Conservation (phyloP, 1,284 basidiomycete species). For the Cryptococcus floricola region DNA sequence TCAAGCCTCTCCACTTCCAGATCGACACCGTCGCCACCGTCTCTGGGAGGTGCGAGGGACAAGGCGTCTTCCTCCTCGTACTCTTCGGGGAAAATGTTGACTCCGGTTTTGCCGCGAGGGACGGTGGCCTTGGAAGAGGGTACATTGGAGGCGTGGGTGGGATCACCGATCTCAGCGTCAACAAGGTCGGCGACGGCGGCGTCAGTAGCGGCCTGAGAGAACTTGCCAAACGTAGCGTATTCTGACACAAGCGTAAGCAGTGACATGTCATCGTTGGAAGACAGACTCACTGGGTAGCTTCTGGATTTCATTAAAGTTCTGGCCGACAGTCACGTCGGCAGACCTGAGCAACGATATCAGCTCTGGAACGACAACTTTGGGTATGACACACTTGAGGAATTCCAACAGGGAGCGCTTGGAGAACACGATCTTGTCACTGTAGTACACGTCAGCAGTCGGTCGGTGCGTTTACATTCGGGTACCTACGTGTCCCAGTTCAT, state of each 20-base stretch:
- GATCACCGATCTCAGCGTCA: slow-evolving; percentile 50
- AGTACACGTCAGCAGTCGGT: slow-evolving; percentile 5
- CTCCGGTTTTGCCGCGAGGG: slow-evolving; percentile 29
- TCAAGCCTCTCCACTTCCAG: slow-evolving; percentile 44
- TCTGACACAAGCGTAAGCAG: slow-evolving; percentile 21
- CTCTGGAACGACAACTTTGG: background rate
- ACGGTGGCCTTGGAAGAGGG: slow-evolving; percentile 29
- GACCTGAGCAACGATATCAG: slow-evolving; percentile 23
- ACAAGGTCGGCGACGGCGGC: slow-evolving; percentile 48
- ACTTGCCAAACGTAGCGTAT: slow-evolving; percentile 49
- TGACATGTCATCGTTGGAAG: background rate
- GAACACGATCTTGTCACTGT: slow-evolving; percentile 49
- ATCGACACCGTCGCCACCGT: slow-evolving; percentile 41
- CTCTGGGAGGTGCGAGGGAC: slow-evolving; percentile 41
- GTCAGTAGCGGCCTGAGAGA: slow-evolving; percentile 46
- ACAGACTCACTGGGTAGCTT: slow-evolving; percentile 45
- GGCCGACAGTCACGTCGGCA: slow-evolving; percentile 45
- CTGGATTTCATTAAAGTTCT: slow-evolving; percentile 47
- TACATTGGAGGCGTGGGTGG: slow-evolving; percentile 23
- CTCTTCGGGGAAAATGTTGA: slow-evolving; percentile 42
- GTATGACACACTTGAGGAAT: slow-evolving; percentile 42
- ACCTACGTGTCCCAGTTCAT: slow-evolving; percentile 49
- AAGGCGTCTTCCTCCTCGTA: slow-evolving; percentile 48
- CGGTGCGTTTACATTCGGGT: background rate
- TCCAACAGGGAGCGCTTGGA: slow-evolving; percentile 49